Evolutionary conservation across 768 basidiomycete genomes (phyloP).

Genomic region (Holtermannia corniformis): DNA sequence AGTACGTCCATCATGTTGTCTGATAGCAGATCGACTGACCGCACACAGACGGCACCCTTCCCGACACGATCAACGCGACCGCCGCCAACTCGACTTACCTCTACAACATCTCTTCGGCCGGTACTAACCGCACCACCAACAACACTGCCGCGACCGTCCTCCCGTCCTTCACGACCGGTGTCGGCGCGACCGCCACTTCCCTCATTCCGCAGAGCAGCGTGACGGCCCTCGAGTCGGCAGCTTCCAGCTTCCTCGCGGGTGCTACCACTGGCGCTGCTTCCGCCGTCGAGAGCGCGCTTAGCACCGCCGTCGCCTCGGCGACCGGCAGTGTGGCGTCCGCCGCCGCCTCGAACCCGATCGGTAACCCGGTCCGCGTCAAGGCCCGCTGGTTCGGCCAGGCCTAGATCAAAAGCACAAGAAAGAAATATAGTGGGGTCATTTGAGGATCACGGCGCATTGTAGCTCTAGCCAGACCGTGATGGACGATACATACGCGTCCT

Average conservation of each 20-base stretch:
- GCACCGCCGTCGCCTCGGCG: conserved; percentile 1
- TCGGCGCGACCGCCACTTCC: not conserved
- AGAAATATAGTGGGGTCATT: no score
- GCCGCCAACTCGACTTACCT: conserved; percentile 30
- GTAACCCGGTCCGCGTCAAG: conserved; percentile 11
- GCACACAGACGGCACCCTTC: conserved; percentile 31
- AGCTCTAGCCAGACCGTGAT: no score
- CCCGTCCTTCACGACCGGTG: not conserved
- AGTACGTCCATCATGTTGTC: conserved; percentile 13
- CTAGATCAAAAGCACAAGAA: no score
- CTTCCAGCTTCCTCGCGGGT: not conserved
- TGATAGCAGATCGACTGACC: no score
- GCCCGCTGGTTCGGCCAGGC: conserved; percentile 16
- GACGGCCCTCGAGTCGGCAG: no score
- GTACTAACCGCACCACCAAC: conserved; percentile 1
- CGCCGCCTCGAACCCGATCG: not conserved
- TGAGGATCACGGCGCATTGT: no score
- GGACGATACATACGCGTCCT: no score
- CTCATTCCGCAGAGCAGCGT: conserved; percentile 3
- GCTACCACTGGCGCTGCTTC: not conserved
- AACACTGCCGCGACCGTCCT: not conserved
- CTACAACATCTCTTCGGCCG: conserved; percentile 17
- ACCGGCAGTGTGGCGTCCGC: conserved; percentile 4
- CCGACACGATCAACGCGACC: conserved; percentile 24
- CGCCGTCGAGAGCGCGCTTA: not conserved